Base-by-base conservation (phyloP, 805 yeast genomes). In the Metschnikowia similis region DNA sequence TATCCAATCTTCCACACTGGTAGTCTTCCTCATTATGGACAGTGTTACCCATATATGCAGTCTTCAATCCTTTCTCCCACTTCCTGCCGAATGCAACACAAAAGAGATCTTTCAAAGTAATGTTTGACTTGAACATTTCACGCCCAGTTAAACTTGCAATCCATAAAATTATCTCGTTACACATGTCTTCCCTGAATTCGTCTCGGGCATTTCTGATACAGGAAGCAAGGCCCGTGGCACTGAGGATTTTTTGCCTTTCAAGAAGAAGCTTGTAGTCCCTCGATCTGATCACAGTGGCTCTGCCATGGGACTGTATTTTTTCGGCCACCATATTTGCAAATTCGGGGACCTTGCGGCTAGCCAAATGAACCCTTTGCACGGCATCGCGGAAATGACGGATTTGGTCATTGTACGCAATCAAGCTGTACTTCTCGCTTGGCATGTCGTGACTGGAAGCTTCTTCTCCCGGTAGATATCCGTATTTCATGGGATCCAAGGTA, bases 321-420 rank as follows among this genome's bases (percentile, higher is more conserved):
- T 77, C 75, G 0, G 89, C 83, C 8, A 88, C 80, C 91, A 87
- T 87, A 28, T 72, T 70, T 2, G 90, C 89, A 66, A 84, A 88
- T 38, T 80, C 83, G 10, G 67, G 67, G 1, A 79, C 80, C 57
- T 86, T 83, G 17, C 77, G 76, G 7, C 94, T 86, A 0, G 89
- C 84, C 31, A 76, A 62, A 43, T 79, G 74, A 7, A 89, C 80
- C 35, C 87, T 65, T 47, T 81, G 83, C 3, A 82, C 79, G 0
- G 91, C 90, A 60, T 89, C 96, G 48, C 82, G 72, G 56, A 78
- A 82, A 49, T 90, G 92, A 50, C 86, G 83, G 34, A 80, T 75
- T 58, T 85, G 94, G 61, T 89, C 96, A 57, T 90, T 89, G 75
- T 88, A 89, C 2, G 87, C 67, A 31, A 82, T 65, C 29, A 89